These are phyloP conservation scores for Brassica balearica DNA, from an alignment of 441 rosid genomes.

Conservation along the genomic window DNA sequence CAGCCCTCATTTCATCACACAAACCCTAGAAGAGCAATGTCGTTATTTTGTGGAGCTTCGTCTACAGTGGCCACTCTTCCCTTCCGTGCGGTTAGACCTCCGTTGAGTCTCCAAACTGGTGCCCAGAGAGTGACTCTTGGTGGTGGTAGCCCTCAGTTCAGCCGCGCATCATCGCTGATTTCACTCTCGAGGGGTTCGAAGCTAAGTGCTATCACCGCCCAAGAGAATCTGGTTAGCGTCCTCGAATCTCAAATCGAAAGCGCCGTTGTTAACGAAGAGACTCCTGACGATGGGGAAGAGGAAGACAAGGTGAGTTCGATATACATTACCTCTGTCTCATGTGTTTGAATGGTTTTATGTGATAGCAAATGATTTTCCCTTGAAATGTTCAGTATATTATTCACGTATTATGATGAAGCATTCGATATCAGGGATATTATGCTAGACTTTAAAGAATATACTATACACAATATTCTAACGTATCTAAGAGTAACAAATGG, in stretches of 20 bases:
- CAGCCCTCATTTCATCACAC: not conserved
- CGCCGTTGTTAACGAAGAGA: conserved; percentile 49
- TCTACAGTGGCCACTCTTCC: conserved; percentile 50
- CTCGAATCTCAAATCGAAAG: conserved; percentile 63
- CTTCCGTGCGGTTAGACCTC: conserved; percentile 49
- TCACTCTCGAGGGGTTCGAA: conserved; percentile 36
- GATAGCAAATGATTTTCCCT: no score
- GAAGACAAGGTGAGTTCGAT: no score
- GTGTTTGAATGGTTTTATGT: not conserved
- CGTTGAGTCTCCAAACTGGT: conserved; percentile 44
- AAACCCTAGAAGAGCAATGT: conserved; percentile 45
- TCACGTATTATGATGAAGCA: no score
- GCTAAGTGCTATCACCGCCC: conserved; percentile 39
- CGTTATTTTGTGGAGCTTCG: conserved; percentile 63
- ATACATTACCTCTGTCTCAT: not conserved
- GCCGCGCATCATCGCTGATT: conserved; percentile 28
- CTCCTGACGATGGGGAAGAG: not conserved
- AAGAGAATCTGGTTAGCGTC: conserved; percentile 50
- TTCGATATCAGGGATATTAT: no score
- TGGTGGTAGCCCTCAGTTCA: conserved; percentile 29
- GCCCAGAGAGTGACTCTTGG: conserved; percentile 42
- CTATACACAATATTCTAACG: no score
- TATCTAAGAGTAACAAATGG: no score
- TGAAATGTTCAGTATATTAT: no score
- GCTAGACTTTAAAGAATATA: no score